Conservation (phyloP, 1,284 basidiomycete species). For the Ganoderma meredithae region DNA sequence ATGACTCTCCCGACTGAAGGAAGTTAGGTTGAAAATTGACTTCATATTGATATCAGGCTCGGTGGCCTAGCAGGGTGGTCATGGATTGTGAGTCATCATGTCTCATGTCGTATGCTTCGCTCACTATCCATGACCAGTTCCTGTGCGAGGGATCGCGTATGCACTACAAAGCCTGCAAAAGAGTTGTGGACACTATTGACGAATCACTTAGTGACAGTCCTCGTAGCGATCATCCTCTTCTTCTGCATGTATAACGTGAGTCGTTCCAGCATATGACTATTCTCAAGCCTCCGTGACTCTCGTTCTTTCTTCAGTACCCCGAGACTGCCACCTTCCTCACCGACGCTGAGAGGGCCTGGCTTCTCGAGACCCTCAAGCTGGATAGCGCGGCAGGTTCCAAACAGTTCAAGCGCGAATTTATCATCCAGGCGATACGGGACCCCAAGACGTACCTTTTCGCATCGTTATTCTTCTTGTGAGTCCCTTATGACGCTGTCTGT, state of each 20-base stretch:
- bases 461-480: conserved; percentile 28
- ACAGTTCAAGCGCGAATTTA: conserved; percentile 35
- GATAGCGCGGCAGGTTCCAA: conserved; percentile 32
- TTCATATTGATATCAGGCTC: conserved; percentile 1
- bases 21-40: not conserved
- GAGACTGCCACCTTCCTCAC: conserved; percentile 37
- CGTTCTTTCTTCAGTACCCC: not conserved
- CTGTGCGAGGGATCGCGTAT: conserved; percentile 9
- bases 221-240: conserved; percentile 7
- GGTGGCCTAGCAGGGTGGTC: conserved; percentile 14
- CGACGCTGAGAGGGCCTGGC: conserved; percentile 41
- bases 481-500: conserved; percentile 38
- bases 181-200: not conserved
- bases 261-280: not conserved
- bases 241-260: conserved; percentile 19
- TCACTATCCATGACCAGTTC: conserved; percentile 6
- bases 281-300: not conserved
- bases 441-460: conserved; percentile 52
- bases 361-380: conserved; percentile 41
- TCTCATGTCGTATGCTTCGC: not conserved
- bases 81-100: conserved; percentile 10
- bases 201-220: not conserved
- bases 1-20: not conserved
- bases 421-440: conserved; percentile 35
- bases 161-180: not conserved